These are phyloP conservation scores for Straminergon stramineum DNA, from an alignment of 225 moss, liverwort and hornwort genomes.

Conservation along the genomic window DNA sequence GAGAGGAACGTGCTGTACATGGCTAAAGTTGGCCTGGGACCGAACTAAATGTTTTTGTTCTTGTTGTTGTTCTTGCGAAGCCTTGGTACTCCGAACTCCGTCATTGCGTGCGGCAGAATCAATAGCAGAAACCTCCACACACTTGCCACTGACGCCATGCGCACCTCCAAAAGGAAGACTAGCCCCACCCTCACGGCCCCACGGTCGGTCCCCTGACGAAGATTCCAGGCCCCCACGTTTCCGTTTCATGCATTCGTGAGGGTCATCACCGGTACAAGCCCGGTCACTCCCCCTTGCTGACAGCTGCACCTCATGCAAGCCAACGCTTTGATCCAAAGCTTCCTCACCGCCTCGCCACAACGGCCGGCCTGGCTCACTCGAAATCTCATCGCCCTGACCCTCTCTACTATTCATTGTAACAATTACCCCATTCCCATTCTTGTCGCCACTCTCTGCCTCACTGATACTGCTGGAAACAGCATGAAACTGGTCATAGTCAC, in stretches of 20 bases:
- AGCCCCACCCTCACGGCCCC: not conserved
- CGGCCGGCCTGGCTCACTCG: not conserved
- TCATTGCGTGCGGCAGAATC: not conserved
- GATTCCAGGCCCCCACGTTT: constrained; percentile 12
- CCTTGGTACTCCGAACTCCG: not conserved
- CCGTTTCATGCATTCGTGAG: constrained; percentile 12
- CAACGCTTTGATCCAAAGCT: not conserved
- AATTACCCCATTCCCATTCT: constrained; percentile 11
- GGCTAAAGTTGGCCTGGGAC: not conserved
- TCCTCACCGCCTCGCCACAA: not conserved
- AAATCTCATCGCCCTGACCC: constrained; percentile 7
- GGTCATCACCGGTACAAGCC: not conserved
- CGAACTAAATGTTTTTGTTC: not conserved
- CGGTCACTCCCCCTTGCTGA: not conserved
- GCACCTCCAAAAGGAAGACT: not conserved
- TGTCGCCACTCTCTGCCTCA: not conserved
- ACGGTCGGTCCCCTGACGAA: not conserved
- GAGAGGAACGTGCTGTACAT: not conserved
- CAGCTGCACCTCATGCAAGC: not conserved
- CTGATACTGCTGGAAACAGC: not conserved
- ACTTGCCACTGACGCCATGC: not conserved
- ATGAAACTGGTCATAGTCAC: not conserved
- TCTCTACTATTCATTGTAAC: not conserved
- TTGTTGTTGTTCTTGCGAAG: not conserved
- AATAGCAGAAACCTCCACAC: constrained; percentile 11